Evolutionary conservation across 2,329 filamentous ascomycete genomes (phyloP), one percentile per base, ranked within the genome.

Genomic region (Leptodontidium sp.): DNA sequence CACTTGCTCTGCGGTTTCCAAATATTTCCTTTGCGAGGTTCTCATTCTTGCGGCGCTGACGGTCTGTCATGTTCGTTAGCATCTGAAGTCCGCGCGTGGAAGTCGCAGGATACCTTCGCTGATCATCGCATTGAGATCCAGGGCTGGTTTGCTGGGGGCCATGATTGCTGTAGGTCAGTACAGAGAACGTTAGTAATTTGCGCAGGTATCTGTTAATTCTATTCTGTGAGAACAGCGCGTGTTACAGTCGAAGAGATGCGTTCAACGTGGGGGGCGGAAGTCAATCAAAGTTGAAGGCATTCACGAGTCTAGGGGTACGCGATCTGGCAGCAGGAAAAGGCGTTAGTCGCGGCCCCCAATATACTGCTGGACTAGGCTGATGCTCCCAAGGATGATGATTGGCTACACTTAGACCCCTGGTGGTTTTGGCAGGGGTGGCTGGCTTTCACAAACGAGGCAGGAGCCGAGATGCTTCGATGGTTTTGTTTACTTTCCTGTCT

Each of bases 21-120:
- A 94, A 90, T 77, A 94, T 93, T 77, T 87, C 85, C 75, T 91
- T 85, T 40, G 92, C 92, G n/a, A 93, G 86, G 3, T 82, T 84
- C 77, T 92, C 88, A 74, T 91, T 90, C 81, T 89, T 90, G 81
- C 91, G 91, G 78, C 89, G 88, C 78, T 91, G 86, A 70, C 91
- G 90, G 69, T 78, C 78, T 79, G 45, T 12, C 21, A 21, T 17
- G 14, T 32, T 9, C 29, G 62, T 74, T 59, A 77, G 71, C 57
- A n/a, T 55, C 32, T 24, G 55, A 47, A 12, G 50, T 66, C 24
- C 12, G 6, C 17, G 21, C 43, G 6, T 6, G 15, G 43, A 29
- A 11, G 21, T 15, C 26, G 53, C 52, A n/a, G 29, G 29, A 12
- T 71, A 79, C 78, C 76, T 67, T 74, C 71, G 40, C 75, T 72